Evolutionary conservation across 2,329 filamentous ascomycete species (phyloP).

Genomic region (Trichoderma pleuroti): DNA sequence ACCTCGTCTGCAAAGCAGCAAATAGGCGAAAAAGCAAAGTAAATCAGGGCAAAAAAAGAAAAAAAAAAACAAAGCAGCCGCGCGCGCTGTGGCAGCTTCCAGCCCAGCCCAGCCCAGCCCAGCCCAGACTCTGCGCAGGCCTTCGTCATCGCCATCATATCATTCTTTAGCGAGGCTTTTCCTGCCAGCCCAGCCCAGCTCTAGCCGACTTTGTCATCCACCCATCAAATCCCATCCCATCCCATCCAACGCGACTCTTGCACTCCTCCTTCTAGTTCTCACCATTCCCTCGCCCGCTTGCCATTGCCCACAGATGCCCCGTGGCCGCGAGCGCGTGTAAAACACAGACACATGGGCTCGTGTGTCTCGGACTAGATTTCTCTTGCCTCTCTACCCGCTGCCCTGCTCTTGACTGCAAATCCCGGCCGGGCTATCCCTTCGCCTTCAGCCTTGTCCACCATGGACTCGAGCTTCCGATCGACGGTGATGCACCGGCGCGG

Average conservation of each 20-base stretch:
- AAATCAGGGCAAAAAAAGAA: background rate
- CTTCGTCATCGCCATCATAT: conserved; percentile 11
- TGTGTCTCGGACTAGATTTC: background rate
- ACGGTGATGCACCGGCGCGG: conserved; percentile 47
- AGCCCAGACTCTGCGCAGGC: background rate
- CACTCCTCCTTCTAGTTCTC: background rate
- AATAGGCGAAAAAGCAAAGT: background rate
- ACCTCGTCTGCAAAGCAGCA: background rate
- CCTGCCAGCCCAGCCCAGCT: conserved; percentile 16
- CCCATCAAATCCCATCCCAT: background rate
- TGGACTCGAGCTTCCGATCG: conserved; percentile 49
- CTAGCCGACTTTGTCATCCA: conserved; percentile 4
- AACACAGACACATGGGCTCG: conserved; percentile 13
- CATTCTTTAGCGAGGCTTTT: conserved; percentile 18
- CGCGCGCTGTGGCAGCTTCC: background rate
- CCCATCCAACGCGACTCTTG: background rate
- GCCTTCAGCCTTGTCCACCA: conserved; percentile 25
- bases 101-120: background rate
- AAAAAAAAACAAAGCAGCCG: background rate
- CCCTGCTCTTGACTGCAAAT: background rate
- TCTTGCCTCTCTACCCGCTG: background rate
- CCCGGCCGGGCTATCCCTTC: background rate
- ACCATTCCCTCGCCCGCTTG: background rate
- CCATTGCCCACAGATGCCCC: background rate
- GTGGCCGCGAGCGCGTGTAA: conserved; percentile 1